These are phyloP conservation scores for Punctularia strigosozonata DNA, from an alignment of 768 basidiomycete genomes.

Conservation along the genomic window DNA sequence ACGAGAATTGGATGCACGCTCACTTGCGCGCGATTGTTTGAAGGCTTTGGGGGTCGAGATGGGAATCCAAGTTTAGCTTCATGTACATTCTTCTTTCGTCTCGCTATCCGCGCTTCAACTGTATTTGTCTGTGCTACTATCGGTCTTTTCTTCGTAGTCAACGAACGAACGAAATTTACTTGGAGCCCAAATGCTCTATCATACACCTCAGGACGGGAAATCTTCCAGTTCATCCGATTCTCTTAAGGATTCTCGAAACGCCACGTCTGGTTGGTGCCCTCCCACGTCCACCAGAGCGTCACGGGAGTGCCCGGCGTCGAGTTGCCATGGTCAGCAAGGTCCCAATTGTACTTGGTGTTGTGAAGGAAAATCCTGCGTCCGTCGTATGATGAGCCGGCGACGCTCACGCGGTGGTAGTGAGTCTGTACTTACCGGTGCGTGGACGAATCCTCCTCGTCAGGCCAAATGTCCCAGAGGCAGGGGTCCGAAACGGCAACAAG, in stretches of 20 bases:
- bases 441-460: slow-evolving; percentile 25
- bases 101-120: too few species aligned
- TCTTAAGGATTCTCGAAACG: slow-evolving; percentile 22
- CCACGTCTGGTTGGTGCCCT: slow-evolving; percentile 44
- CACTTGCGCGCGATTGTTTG: slow-evolving; percentile 55
- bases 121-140: too few species aligned
- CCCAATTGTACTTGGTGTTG: slow-evolving; percentile 30
- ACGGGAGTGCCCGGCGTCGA: slow-evolving; percentile 31
- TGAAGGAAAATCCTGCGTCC: slow-evolving; percentile 37
- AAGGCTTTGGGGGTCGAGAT: slow-evolving; percentile 65
- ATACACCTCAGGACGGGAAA: too few species aligned
- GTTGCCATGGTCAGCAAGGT: slow-evolving; percentile 36
- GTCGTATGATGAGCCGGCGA: too few species aligned
- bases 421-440: slow-evolving; percentile 28
- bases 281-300: slow-evolving; percentile 37
- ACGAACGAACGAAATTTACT: too few species aligned
- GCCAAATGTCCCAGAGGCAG: slow-evolving; percentile 39
- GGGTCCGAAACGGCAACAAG: slow-evolving; percentile 25
- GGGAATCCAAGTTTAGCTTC: too few species aligned
- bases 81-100: too few species aligned
- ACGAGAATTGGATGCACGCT: slow-evolving; percentile 51
- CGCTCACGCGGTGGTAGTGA: too few species aligned
- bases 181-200: too few species aligned
- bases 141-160: too few species aligned
- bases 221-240: too few species aligned